Percentiles rank a stretch among this genome's conserved stretches.
Evolutionary conservation across 108 stramenopile genomes (phyloP).

Genomic region (Nitzschia palea): DNA sequence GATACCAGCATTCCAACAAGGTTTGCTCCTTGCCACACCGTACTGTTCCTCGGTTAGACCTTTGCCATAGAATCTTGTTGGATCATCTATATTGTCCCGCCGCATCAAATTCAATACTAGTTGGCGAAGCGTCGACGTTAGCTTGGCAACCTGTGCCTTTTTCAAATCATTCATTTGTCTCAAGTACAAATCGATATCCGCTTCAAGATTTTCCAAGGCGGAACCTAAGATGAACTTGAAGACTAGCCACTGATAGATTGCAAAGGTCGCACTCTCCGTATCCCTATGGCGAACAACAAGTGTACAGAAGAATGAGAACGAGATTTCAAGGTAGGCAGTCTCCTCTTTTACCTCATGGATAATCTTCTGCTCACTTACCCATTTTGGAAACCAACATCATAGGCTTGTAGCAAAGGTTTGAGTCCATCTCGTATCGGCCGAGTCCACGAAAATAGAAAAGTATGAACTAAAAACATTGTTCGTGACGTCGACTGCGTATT

Average conservation of each 20-base stretch:
- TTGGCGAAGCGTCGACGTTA: slow-evolving; percentile 1
- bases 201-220: not conserved
- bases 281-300: not conserved
- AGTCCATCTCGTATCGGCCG: not conserved
- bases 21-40: not conserved
- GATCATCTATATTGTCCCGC: not conserved
- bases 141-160: not conserved
- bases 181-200: not conserved
- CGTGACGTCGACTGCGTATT: not conserved
- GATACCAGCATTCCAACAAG: not conserved
- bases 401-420: not conserved
- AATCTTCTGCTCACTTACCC: not conserved
- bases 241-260: not conserved
- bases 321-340: not conserved
- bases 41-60: not conserved
- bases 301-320: not conserved
- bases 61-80: not conserved
- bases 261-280: not conserved
- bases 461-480: not conserved
- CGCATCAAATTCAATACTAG: slow-evolving; percentile 25
- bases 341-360: not conserved
- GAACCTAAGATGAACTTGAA: not conserved
- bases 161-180: slow-evolving; percentile 15
- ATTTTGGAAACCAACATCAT: not conserved
- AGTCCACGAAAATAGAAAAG: slow-evolving; percentile 3